These are phyloP conservation scores for Bipolaris gigantea DNA, from an alignment of 2,329 filamentous ascomycete species.

Conservation along the genomic window DNA sequence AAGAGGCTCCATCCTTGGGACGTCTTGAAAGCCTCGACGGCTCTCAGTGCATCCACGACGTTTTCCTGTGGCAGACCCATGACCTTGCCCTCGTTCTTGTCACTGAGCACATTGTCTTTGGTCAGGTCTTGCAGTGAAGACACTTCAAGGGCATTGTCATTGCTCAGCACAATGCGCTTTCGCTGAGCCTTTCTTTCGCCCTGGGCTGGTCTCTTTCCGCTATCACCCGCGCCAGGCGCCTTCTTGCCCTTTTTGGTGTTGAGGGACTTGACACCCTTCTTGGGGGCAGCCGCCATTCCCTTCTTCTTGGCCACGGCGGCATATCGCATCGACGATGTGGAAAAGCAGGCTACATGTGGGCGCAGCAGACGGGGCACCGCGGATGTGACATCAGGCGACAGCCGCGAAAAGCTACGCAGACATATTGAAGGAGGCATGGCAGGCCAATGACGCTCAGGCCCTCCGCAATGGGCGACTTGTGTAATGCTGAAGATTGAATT, in stretches of 20 bases:
- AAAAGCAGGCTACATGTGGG: constrained; percentile 38
- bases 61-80: constrained; percentile 68
- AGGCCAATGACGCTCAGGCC: constrained; percentile 26
- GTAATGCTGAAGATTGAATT: constrained; percentile 22
- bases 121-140: constrained; percentile 66
- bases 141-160: constrained; percentile 86
- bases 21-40: constrained; percentile 87
- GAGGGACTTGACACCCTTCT: constrained; percentile 45
- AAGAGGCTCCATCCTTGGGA: constrained; percentile 89
- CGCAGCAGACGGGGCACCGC: constrained; percentile 31
- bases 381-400: constrained; percentile 33
- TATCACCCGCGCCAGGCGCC: constrained; percentile 43
- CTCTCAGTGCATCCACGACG: constrained; percentile 77
- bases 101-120: constrained; percentile 50
- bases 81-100: constrained; percentile 63
- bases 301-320: constrained; percentile 34
- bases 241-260: constrained; percentile 49
- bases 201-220: constrained; percentile 59
- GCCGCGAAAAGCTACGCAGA: constrained; percentile 37
- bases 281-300: constrained; percentile 31
- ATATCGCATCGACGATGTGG: constrained; percentile 37
- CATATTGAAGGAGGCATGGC: constrained; percentile 40
- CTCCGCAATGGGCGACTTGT: constrained; percentile 31
- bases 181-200: constrained; percentile 86
- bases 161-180: constrained; percentile 89